Percentiles rank a stretch among this genome's conserved stretches.
phyloP scores from a whole-genome alignment of 352 stramenopile species.

The Phytophthora pseudosyringae region DNA sequence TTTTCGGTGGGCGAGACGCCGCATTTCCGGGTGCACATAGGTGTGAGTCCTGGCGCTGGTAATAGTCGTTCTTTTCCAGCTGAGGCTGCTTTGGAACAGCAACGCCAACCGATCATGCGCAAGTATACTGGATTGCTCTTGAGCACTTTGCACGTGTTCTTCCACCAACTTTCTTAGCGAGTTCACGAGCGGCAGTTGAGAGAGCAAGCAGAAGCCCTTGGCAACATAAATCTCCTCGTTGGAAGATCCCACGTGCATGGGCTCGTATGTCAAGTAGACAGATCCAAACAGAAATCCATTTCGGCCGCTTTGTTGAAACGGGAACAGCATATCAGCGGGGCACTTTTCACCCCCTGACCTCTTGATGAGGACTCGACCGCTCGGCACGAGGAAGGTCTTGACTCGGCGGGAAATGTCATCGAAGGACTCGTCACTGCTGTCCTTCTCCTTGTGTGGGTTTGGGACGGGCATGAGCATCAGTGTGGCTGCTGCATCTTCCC shows the following conservation, averaged over 20 bases:
- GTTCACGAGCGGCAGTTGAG: conserved; percentile 64
- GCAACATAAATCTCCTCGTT: conserved; percentile 61
- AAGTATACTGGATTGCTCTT: conserved; percentile 51
- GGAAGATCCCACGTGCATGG: conserved; percentile 47
- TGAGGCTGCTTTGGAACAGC: conserved; percentile 52
- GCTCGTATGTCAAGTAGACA: conserved; percentile 80
- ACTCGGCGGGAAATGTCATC: conserved; percentile 65
- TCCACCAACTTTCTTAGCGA: conserved; percentile 67
- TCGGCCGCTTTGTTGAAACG: conserved; percentile 79
- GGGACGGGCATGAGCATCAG: conserved; percentile 66
- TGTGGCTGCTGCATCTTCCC: conserved; percentile 42
- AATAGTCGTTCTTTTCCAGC: conserved; percentile 43
- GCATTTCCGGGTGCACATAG: conserved; percentile 44
- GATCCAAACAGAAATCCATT: conserved; percentile 79
- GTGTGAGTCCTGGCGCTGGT: conserved; percentile 39
- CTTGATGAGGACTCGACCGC: conserved; percentile 61
- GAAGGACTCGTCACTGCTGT: conserved; percentile 39
- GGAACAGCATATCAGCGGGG: conserved; percentile 69
- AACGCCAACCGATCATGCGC: conserved; percentile 50
- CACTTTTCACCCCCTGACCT: conserved; percentile 32
- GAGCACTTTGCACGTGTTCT: conserved; percentile 46
- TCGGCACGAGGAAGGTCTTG: conserved; percentile 78
- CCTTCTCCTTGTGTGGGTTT: conserved; percentile 35
- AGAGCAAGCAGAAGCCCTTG: conserved; percentile 77
- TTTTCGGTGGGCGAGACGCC: conserved; percentile 37